Base-by-base conservation (phyloP, 2,329 filamentous ascomycete genomes). In the Ascochyta clinopodiicola region DNA sequence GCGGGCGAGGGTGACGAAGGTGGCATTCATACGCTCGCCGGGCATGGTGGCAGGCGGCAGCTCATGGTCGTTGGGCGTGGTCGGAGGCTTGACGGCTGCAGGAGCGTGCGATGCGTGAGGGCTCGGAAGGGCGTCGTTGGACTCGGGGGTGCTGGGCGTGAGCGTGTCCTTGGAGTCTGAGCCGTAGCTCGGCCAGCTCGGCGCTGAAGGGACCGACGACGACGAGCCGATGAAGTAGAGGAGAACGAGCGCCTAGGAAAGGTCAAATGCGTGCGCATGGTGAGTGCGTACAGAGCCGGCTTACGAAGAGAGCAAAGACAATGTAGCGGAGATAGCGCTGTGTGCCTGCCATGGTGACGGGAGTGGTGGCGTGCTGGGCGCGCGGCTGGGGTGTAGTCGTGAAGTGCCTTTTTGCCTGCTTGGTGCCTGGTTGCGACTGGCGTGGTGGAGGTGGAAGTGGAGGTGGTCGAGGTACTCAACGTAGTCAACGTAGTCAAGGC, bases 1-100 rank as follows among this genome's bases (percentile, higher is more conserved):
- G 70, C 95, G 89, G 49, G 95, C 95, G 58, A 99, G 85, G 21
- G 93, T 96, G 48, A 99, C 92, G 72, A 99, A 99, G 10, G 95
- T 99, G 45, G 96, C 95, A 78, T 99, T 99, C 84, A 96, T 91
- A 70, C 91, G 90, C 57, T 87, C 86, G 46, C 89, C 89, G 10
- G 85, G 80, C 13, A 84, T 84, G 29, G 82, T 82, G 17, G 77
- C 72, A 19, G 75, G 69, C 6, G 73, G 69, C n/a, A 76, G 71
- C 17, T 60, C 52, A 22, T 69, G 66, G 25, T 64, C 68, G 49
- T 72, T 77, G 49, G 71, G 76, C 36, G 66, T 73, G 6, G 70
- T 75, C 52, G 60, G 62, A 53, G 63, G 69, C 51, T 56, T 57
- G 24, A 56, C 45, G 15, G 51, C 29, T 7, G 54, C 44, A 17